Evolutionary conservation across 768 basidiomycete species (phyloP), one percentile per base, ranked within the genome.

Genomic region (Boletus huronensis): DNA sequence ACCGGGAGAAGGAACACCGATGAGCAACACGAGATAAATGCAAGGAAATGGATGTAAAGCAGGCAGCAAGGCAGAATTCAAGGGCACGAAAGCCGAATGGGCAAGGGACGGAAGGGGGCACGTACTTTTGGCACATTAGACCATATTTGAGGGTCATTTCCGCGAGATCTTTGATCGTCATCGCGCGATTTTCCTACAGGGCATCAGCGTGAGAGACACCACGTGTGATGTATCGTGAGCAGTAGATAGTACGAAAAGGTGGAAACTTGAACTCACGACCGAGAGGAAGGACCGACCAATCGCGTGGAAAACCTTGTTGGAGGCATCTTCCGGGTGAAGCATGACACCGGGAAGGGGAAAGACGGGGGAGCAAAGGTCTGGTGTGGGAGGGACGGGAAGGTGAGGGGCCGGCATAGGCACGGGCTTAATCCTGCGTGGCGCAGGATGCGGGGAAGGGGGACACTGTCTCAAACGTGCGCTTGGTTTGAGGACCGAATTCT

Each of bases 111-210:
- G 45, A 53, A 51, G 36, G 57, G 47, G 48, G 50, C 56, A 78
- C 80, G 58, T 59, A 91, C 88, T 87, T 90, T 75, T 88, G 87
- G 70, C 87, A 88, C 54, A 80, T 74, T 19, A 90, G 76, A 48
- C 88, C 88, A 63, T 77, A 80, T 57, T 73, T 74, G 58, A 83
- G 76, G 35, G 82, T 78, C 73, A 84, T 81, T 61, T 90, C 86
- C 31, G 89, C 84, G 50, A 91, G 82, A 74, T 91, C 88, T 69
- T 90, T 91, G 74, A 90, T 86, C 39, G 88, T 90, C 84, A 90
- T 87, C 44, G 88, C 88, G 46, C 87, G 82, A 70, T 91, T 91
- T 64, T 86, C 82, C 87, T 89, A 52, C 21, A 39, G 11, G 36
- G 56, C 26, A 35, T 39, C 13, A 23, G 31, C 42, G 49, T 57